These are phyloP conservation scores for Cenococcum geophilum DNA, from an alignment of 495 filamentous ascomycete genomes.

Conservation along the genomic window DNA sequence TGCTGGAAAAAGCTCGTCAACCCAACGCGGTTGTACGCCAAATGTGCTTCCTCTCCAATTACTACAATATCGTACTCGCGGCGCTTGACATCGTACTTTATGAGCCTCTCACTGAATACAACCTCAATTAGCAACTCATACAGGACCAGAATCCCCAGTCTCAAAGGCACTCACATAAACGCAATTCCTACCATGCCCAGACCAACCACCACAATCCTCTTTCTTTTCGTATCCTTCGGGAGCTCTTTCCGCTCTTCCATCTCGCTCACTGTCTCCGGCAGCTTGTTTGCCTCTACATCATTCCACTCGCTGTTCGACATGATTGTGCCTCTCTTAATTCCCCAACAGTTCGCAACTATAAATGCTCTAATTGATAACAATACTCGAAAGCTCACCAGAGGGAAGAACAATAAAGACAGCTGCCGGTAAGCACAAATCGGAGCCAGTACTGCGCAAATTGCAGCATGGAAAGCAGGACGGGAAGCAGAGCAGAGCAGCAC, in stretches of 20 bases:
- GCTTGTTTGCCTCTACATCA: slow-evolving; percentile 33
- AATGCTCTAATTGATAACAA: slow-evolving; percentile 4
- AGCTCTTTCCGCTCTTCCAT: slow-evolving; percentile 24
- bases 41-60: slow-evolving; percentile 84
- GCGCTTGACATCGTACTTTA: slow-evolving; percentile 74
- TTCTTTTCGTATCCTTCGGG: slow-evolving; percentile 40
- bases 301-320: slow-evolving; percentile 36
- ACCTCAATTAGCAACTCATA: not conserved
- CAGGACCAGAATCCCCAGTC: not conserved
- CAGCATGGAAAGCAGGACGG: too few relatives aligned
- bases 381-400: not conserved
- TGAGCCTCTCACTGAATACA: slow-evolving; percentile 66
- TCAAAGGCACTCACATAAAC: slow-evolving; percentile 63
- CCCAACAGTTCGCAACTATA: not conserved
- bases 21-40: slow-evolving; percentile 96
- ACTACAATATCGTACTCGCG: slow-evolving; percentile 81
- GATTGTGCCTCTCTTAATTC: not conserved
- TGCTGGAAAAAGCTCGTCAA: slow-evolving; percentile 91
- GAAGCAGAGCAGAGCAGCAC: too few relatives aligned
- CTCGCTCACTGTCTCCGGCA: slow-evolving; percentile 33
- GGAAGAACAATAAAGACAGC: not conserved
- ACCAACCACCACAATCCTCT: slow-evolving; percentile 79
- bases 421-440: not conserved
- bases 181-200: slow-evolving; percentile 94
- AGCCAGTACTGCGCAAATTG: too few relatives aligned